Evolutionary conservation across 805 yeast genomes (phyloP).

Genomic region (Kazachstania psychrophila): DNA sequence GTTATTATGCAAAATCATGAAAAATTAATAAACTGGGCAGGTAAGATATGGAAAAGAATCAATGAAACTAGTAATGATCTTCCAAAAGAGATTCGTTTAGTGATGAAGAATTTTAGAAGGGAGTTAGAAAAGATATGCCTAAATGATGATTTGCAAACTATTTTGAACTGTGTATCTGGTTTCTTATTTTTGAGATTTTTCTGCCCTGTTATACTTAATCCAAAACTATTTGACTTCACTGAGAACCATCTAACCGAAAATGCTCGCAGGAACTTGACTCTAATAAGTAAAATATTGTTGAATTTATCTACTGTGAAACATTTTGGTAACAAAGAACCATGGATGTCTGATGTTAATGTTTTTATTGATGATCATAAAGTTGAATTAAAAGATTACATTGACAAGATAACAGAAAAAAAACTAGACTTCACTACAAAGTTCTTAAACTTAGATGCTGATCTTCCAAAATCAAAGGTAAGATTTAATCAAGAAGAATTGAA

Average conservation of each 20-base stretch:
- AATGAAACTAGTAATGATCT: constrained; percentile 61
- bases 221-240: constrained; percentile 70
- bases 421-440: constrained; percentile 54
- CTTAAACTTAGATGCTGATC: constrained; percentile 46
- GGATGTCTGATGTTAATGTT: constrained; percentile 56
- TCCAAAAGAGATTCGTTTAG: constrained; percentile 56
- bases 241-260: constrained; percentile 61
- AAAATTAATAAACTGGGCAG: constrained; percentile 42
- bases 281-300: constrained; percentile 70
- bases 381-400: constrained; percentile 62
- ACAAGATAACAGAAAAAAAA: constrained; percentile 59
- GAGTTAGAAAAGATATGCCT: constrained; percentile 53
- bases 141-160: constrained; percentile 34
- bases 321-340: constrained; percentile 80
- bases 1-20: constrained; percentile 41
- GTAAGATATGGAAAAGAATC: constrained; percentile 58
- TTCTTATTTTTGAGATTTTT: constrained; percentile 75
- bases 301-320: constrained; percentile 67
- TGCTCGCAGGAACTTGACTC: constrained; percentile 67
- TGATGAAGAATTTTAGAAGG: constrained; percentile 52
- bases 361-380: constrained; percentile 51
- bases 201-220: constrained; percentile 88
- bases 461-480: constrained; percentile 45
- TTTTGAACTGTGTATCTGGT: constrained; percentile 71
- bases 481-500: constrained; percentile 42